phyloP scores from a whole-genome alignment of 768 basidiomycete species.

The Rhizopogon vulgaris region DNA sequence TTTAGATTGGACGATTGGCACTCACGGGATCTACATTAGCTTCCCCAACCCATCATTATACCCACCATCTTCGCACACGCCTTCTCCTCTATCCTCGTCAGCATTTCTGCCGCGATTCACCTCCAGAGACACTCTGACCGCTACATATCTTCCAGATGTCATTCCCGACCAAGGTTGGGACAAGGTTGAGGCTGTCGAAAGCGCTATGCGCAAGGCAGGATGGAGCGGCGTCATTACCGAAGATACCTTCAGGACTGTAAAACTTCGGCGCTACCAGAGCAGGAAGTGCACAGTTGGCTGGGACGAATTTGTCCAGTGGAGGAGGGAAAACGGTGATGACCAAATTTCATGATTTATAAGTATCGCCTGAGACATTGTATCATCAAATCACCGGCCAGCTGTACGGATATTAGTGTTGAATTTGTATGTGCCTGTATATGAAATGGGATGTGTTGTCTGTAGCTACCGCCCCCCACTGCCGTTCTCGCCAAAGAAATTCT shows the following conservation, averaged over 20 bases:
- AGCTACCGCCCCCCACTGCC: neutral
- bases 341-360: constrained; percentile 18
- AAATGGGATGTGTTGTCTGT: neutral
- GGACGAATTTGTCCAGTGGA: constrained; percentile 77
- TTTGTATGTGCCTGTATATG: constrained; percentile 1
- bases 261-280: constrained; percentile 79
- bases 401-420: constrained; percentile 7
- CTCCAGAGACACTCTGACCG: constrained; percentile 61
- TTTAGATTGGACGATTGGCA: constrained; percentile 89
- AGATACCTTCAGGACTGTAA: constrained; percentile 69
- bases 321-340: constrained; percentile 40
- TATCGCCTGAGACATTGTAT: neutral
- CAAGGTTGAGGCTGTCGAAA: constrained; percentile 83
- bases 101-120: constrained; percentile 48
- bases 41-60: constrained; percentile 76
- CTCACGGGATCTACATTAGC: constrained; percentile 86
- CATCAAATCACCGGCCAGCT: constrained; percentile 6
- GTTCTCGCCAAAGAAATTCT: constrained; percentile 26
- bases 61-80: constrained; percentile 51
- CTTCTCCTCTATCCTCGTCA: constrained; percentile 69
- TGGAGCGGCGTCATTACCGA: constrained; percentile 81
- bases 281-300: constrained; percentile 60
- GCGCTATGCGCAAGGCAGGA: constrained; percentile 90
- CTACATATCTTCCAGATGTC: constrained; percentile 92
- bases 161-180: constrained; percentile 93